Percentiles rank a stretch among this genome's conserved stretches.
These are phyloP conservation scores for Tetratostichococcus sp. DNA, from an alignment of 139 green algal species.

Conservation along the genomic window DNA sequence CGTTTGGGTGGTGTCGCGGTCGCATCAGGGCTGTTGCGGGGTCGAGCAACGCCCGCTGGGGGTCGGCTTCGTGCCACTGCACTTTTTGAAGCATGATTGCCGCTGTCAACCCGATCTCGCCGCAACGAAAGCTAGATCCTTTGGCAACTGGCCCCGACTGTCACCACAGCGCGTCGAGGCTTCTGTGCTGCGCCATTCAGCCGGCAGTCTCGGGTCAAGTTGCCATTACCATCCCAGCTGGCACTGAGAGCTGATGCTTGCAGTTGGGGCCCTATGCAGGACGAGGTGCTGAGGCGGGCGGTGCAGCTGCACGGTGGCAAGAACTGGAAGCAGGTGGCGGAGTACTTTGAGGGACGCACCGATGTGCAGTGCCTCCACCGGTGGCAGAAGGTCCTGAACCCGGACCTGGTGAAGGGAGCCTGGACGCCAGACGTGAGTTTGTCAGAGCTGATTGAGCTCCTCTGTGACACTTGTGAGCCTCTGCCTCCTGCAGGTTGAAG, in stretches of 20 bases:
- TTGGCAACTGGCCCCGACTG: no score
- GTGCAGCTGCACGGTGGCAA: constrained; percentile 68
- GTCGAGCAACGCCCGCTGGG: no score
- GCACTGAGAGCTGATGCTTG: background rate
- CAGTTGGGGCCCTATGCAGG: constrained; percentile 44
- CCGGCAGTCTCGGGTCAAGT: no score
- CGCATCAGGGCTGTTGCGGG: no score
- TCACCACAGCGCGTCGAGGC: no score
- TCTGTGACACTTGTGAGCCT: constrained; percentile 15
- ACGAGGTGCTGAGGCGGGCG: constrained; percentile 69
- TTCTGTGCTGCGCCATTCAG: no score
- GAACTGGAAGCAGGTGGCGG: constrained; percentile 84
- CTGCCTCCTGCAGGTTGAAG: no score
- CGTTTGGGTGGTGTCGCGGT: no score
- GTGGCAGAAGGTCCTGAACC: constrained; percentile 90
- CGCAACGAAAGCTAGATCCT: no score
- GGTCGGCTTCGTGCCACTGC: no score
- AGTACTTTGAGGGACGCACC: constrained; percentile 66
- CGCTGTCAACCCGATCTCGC: no score
- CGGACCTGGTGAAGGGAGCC: constrained; percentile 74
- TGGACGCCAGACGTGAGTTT: constrained; percentile 63
- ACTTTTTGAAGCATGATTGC: no score
- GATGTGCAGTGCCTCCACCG: constrained; percentile 88
- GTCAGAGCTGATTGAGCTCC: background rate
- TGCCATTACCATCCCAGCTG: background rate